phyloP scores from a whole-genome alignment of 805 yeast species.

The Monosporozyma yasuniensis region DNA sequence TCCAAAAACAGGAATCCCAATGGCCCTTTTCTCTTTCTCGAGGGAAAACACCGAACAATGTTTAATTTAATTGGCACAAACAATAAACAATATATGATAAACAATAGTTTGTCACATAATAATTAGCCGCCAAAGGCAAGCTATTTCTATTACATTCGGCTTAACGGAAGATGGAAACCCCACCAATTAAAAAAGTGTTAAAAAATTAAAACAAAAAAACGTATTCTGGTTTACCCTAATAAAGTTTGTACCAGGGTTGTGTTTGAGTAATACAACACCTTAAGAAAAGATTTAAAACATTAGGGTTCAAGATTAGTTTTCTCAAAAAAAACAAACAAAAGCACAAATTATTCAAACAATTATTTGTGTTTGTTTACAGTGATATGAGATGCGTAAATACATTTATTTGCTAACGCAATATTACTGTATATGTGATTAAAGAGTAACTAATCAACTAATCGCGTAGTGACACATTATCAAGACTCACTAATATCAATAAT shows the following conservation, averaged over 20 bases:
- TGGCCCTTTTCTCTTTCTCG: too few relatives aligned
- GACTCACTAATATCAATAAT: too few relatives aligned
- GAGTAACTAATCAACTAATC: too few relatives aligned
- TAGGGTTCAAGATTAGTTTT: too few relatives aligned
- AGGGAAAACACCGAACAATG: too few relatives aligned
- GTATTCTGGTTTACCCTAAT: neutral
- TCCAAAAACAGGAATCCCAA: too few relatives aligned
- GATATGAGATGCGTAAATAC: neutral
- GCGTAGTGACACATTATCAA: too few relatives aligned
- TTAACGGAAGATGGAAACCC: neutral
- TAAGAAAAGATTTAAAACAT: neutral
- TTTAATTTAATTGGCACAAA: too few relatives aligned
- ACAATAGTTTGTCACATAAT: neutral
- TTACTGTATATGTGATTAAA: neutral
- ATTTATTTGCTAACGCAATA: neutral
- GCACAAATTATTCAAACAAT: too few relatives aligned
- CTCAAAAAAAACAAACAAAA: too few relatives aligned
- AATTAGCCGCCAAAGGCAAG: neutral
- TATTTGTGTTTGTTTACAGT: neutral
- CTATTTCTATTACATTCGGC: neutral
- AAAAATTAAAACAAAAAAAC: neutral
- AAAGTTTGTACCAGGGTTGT: neutral
- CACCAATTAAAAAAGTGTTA: neutral
- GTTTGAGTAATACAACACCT: neutral
- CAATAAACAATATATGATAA: too few relatives aligned